Conservation (phyloP, 2,329 filamentous ascomycete species). For the Shiraia bambusicola region DNA sequence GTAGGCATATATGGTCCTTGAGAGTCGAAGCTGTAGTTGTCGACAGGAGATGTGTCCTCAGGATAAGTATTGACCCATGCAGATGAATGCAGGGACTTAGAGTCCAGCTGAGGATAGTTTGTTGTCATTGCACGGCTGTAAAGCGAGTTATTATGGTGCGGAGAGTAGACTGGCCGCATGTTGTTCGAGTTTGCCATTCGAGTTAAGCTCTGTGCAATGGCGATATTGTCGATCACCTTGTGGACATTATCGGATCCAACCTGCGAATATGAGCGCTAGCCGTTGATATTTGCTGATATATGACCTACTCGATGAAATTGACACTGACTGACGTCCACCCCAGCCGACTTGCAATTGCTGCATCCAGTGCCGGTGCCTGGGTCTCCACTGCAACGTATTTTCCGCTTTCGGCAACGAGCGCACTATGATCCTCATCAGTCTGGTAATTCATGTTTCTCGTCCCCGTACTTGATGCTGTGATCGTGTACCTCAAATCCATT, state of each 20-base stretch:
- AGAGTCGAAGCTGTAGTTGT: conserved; percentile 29
- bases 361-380: conserved; percentile 75
- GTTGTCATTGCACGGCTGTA: conserved; percentile 18
- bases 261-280: conserved; percentile 20
- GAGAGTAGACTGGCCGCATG: conserved; percentile 27
- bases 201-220: conserved; percentile 18
- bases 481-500: too few species aligned
- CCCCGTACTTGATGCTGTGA: too few species aligned
- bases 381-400: conserved; percentile 93
- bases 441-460: background rate
- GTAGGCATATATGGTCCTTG: conserved; percentile 19
- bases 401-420: conserved; percentile 83
- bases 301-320: conserved; percentile 72
- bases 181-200: conserved; percentile 20
- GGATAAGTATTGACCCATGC: conserved; percentile 29
- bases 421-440: conserved; percentile 59
- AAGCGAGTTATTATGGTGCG: conserved; percentile 3
- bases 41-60: conserved; percentile 34
- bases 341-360: conserved; percentile 76
- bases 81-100: conserved; percentile 21
- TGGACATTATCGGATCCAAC: conserved; percentile 35
- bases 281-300: too few species aligned
- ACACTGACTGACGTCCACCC: conserved; percentile 62
- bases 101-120: conserved; percentile 23
- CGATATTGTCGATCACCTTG: conserved; percentile 25